phyloP scores from a whole-genome alignment of 2,329 filamentous ascomycete genomes.

The Fusarium azukiicola region DNA sequence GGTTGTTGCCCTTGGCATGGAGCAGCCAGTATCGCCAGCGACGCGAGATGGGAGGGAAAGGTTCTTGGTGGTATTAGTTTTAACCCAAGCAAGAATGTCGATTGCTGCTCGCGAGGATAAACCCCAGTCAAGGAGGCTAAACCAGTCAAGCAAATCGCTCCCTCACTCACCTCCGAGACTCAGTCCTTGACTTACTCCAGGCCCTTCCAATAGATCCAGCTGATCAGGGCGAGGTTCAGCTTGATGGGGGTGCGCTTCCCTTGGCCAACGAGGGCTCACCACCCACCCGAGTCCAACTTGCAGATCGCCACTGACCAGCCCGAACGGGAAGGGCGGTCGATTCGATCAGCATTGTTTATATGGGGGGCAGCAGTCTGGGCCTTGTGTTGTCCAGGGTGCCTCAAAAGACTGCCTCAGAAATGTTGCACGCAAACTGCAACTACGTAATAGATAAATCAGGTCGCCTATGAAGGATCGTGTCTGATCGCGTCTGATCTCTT shows the following conservation, averaged over 20 bases:
- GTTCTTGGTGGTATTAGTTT: no score
- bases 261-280: background rate
- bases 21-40: no score
- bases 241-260: background rate
- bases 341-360: background rate
- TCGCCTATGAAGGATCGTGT: background rate
- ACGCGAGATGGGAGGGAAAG: no score
- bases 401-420: background rate
- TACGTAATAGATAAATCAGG: background rate
- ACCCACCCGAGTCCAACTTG: background rate
- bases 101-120: no score
- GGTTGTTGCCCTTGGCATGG: no score
- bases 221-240: background rate
- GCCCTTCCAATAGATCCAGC: background rate
- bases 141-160: no score
- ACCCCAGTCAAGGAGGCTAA: no score
- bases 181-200: background rate
- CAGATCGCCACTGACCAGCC: slow-evolving; percentile 1
- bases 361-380: background rate
- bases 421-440: background rate
- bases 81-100: no score
- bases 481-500: background rate
- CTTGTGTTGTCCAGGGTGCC: background rate
- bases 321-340: background rate
- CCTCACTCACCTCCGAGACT: background rate